These are phyloP conservation scores for Talaromyces wortmannii DNA, from an alignment of 495 filamentous ascomycete genomes.

Conservation along the genomic window DNA sequence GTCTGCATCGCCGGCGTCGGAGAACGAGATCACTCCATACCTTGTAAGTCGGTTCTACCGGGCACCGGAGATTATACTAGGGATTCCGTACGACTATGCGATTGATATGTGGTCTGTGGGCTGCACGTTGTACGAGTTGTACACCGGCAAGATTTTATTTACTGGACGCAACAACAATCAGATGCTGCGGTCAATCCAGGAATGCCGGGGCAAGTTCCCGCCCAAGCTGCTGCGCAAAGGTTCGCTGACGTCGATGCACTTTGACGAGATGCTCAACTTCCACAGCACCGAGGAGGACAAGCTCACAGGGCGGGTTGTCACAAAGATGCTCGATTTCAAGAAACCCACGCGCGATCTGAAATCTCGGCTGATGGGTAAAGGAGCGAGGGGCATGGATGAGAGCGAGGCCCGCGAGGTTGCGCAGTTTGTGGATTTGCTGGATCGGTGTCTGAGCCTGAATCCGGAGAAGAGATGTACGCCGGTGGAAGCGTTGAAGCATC, in stretches of 20 bases:
- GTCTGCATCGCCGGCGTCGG: constrained; percentile 81
- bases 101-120: constrained; percentile 98
- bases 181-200: constrained; percentile 94
- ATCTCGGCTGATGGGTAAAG: constrained; percentile 65
- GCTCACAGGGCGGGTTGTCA: constrained; percentile 70
- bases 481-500: constrained; percentile 79
- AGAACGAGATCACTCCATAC: constrained; percentile 88
- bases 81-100: constrained; percentile 88
- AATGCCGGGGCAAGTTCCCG: constrained; percentile 88
- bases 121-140: constrained; percentile 93
- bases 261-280: constrained; percentile 84
- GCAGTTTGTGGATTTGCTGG: constrained; percentile 77
- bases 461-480: constrained; percentile 90
- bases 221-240: constrained; percentile 79
- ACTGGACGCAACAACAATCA: constrained; percentile 94
- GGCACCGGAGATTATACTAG: constrained; percentile 92
- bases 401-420: constrained; percentile 71
- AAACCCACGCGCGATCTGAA: constrained; percentile 80
- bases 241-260: constrained; percentile 66
- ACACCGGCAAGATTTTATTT: constrained; percentile 96
- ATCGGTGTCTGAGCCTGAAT: constrained; percentile 81
- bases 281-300: constrained; percentile 80
- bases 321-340: constrained; percentile 63
- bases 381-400: constrained; percentile 62
- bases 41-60: constrained; percentile 96